A percentile compares a stretch with the other conserved stretches of the same genome.
Conservation (phyloP, 2,329 filamentous ascomycete species). For the Fusarium pilosicola region DNA sequence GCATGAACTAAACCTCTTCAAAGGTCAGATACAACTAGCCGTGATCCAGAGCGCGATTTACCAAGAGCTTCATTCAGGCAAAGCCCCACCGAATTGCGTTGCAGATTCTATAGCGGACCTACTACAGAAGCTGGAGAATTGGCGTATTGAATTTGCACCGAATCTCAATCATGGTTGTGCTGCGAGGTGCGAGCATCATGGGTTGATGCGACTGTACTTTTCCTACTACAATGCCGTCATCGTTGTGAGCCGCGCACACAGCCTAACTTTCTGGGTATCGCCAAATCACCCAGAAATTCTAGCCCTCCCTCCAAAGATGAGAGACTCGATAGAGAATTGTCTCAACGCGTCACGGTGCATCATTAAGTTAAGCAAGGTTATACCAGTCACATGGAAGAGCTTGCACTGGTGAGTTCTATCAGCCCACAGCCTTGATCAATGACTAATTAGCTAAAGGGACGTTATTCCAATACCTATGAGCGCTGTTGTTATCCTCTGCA, state of each 20-base stretch:
- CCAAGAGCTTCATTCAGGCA: background rate
- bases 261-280: background rate
- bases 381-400: background rate
- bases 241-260: background rate
- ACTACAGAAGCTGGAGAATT: background rate
- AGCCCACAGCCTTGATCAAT: fast-evolving
- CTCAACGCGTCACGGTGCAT: background rate
- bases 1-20: background rate
- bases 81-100: background rate
- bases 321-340: background rate
- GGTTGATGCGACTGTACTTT: background rate
- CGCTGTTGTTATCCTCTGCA: background rate
- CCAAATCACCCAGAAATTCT: background rate
- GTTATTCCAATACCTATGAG: background rate
- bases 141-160: background rate
- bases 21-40: background rate
- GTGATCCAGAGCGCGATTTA: background rate
- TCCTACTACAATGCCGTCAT: background rate
- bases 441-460: background rate
- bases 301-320: background rate
- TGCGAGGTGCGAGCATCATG: background rate
- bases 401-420: background rate
- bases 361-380: background rate
- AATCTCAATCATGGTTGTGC: background rate
- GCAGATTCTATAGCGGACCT: background rate